Percentiles rank a stretch among this genome's conserved stretches.
These are phyloP conservation scores for Calonectria hawksworthii DNA, from an alignment of 2,329 filamentous ascomycete genomes.

Conservation along the genomic window DNA sequence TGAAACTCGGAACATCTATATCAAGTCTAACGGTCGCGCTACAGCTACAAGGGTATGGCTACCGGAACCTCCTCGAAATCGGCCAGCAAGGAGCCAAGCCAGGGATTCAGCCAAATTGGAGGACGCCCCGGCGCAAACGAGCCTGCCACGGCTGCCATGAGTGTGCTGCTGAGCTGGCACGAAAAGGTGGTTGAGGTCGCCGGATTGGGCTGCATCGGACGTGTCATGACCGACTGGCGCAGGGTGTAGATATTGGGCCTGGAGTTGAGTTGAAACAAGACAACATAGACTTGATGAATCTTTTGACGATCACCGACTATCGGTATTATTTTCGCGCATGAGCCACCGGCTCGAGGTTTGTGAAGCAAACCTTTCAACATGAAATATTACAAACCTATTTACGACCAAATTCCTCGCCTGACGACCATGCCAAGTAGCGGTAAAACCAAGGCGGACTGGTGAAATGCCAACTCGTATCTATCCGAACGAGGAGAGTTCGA, in stretches of 20 bases:
- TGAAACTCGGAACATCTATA: background rate
- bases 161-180: constrained; percentile 97
- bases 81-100: constrained; percentile 63
- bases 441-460: background rate
- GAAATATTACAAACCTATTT: background rate
- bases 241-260: constrained; percentile 64
- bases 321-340: background rate
- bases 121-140: constrained; percentile 69
- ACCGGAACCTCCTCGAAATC: constrained; percentile 61
- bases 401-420: background rate
- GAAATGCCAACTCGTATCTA: background rate
- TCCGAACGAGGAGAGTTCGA: too few species aligned
- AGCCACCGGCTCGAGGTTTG: background rate
- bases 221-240: constrained; percentile 96
- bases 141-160: constrained; percentile 91
- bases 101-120: constrained; percentile 89
- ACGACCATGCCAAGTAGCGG: too few species aligned
- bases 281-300: constrained; percentile 39
- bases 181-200: constrained; percentile 98
- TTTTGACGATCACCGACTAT: constrained; percentile 22
- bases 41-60: constrained; percentile 92
- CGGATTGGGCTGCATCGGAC: constrained; percentile 89
- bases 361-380: background rate
- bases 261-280: constrained; percentile 28
- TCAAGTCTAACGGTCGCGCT: constrained; percentile 27